Evolutionary conservation across 2,329 filamentous ascomycete genomes (phyloP).

Genomic region (Lasiodiplodia sp.): DNA sequence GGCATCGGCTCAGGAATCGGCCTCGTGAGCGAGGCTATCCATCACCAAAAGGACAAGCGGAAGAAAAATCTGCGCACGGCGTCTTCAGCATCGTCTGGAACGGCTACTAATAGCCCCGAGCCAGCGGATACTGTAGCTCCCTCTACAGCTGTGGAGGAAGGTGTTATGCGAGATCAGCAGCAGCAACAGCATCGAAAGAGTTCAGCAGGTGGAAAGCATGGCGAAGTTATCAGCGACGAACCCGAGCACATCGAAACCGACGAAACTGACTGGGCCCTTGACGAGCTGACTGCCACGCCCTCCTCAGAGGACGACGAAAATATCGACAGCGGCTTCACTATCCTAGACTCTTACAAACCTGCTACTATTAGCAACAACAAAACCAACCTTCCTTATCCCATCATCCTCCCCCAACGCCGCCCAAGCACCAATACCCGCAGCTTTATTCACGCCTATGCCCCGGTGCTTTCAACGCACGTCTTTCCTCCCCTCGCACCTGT

Average conservation of each 20-base stretch:
- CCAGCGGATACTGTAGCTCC: too few species aligned
- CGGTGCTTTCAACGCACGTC: neutral
- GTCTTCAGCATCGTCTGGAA: neutral
- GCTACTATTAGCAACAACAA: neutral
- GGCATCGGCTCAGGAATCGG: neutral
- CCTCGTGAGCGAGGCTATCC: neutral
- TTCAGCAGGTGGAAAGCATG: neutral
- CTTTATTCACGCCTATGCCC: neutral
- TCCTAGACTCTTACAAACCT: neutral
- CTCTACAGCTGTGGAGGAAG: too few species aligned
- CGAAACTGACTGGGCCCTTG: conserved; percentile 3
- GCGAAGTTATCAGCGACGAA: neutral
- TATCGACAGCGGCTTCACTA: neutral
- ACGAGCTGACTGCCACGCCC: neutral
- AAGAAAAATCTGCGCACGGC: neutral
- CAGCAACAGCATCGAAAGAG: too few species aligned
- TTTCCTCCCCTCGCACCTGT: neutral
- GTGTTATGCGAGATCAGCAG: too few species aligned
- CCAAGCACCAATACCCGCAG: neutral
- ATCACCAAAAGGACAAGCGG: neutral
- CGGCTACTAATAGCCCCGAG: neutral
- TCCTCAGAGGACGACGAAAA: neutral
- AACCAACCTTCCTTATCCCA: neutral
- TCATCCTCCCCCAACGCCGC: neutral
- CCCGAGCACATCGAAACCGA: neutral